Conservation (phyloP, 768 basidiomycete species). For the Termitomyces sp. region DNA sequence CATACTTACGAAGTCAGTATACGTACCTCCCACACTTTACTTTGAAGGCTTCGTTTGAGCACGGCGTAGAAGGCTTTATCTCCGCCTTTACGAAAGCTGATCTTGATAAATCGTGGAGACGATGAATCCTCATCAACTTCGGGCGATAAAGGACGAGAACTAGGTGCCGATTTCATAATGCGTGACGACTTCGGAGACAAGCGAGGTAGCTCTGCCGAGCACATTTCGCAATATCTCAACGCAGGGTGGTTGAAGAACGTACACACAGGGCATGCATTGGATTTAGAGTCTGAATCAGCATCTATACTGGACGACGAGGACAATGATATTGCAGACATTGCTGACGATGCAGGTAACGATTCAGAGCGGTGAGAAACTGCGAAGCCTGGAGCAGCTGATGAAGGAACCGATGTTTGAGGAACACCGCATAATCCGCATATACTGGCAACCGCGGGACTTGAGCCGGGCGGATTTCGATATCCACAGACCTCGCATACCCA, state of each 20-base stretch:
- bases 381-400: conserved; percentile 17
- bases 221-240: conserved; percentile 78
- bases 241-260: conserved; percentile 89
- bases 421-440: conserved; percentile 84
- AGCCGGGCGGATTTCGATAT: conserved; percentile 72
- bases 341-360: conserved; percentile 29
- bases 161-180: conserved; percentile 54
- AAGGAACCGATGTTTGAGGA: conserved; percentile 39
- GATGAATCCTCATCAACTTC: conserved; percentile 31
- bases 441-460: conserved; percentile 62
- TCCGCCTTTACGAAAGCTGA: conserved; percentile 92
- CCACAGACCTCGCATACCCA: conserved; percentile 93
- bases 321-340: conserved; percentile 31
- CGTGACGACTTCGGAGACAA: conserved; percentile 13
- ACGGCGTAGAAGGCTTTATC: conserved; percentile 78
- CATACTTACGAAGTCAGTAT: not conserved
- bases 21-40: conserved; percentile 71
- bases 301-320: conserved; percentile 28
- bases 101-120: conserved; percentile 52
- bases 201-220: conserved; percentile 61
- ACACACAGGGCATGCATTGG: conserved; percentile 76
- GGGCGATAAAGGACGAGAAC: conserved; percentile 59
- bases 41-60: conserved; percentile 64
- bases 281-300: conserved; percentile 26
- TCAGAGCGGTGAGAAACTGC: conserved; percentile 26